A percentile compares a stretch with the other conserved stretches of the same genome.
Conservation (phyloP, 371 early-diverging fungal species). For the Lichtheimia ornata region DNA sequence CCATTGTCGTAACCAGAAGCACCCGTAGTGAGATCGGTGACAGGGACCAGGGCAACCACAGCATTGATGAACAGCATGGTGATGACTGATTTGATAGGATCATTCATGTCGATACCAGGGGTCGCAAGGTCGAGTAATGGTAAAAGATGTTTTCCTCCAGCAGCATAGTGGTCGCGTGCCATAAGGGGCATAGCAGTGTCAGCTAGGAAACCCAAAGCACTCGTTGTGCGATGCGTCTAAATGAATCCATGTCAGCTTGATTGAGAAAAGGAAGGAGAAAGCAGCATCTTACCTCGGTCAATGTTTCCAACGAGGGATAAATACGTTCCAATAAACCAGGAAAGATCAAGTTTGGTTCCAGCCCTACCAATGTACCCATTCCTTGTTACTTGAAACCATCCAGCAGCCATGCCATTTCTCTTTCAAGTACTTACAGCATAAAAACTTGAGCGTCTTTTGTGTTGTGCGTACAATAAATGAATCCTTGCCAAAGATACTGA, state of each 20-base stretch:
- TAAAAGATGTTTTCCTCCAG: slow-evolving; percentile 82
- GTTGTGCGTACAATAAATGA: slow-evolving; percentile 63
- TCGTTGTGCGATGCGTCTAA: slow-evolving; percentile 83
- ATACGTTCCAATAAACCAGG: slow-evolving; percentile 81
- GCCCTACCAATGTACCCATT: slow-evolving; percentile 35
- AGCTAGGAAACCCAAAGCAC: slow-evolving; percentile 73
- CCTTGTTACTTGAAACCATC: too few species aligned
- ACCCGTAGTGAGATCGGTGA: slow-evolving; percentile 57
- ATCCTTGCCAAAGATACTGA: slow-evolving; percentile 86
- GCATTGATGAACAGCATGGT: slow-evolving; percentile 76
- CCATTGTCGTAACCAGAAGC: slow-evolving; percentile 16
- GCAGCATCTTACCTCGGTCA: slow-evolving; percentile 64
- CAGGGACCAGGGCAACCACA: slow-evolving; percentile 65
- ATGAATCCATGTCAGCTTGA: neutral
- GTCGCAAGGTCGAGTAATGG: slow-evolving; percentile 75
- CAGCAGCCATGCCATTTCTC: too few species aligned
- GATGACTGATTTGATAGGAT: slow-evolving; percentile 76
- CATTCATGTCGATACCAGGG: slow-evolving; percentile 92
- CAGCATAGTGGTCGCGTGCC: slow-evolving; percentile 71
- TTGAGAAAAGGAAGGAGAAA: neutral
- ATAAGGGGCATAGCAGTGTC: slow-evolving; percentile 71
- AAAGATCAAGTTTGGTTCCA: slow-evolving; percentile 78
- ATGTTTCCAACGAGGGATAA: slow-evolving; percentile 84
- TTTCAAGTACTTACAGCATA: slow-evolving; percentile 55
- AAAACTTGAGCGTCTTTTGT: slow-evolving; percentile 69